Conservation (phyloP, 2,329 filamentous ascomycete species). For the Lecanicillium sp. region DNA sequence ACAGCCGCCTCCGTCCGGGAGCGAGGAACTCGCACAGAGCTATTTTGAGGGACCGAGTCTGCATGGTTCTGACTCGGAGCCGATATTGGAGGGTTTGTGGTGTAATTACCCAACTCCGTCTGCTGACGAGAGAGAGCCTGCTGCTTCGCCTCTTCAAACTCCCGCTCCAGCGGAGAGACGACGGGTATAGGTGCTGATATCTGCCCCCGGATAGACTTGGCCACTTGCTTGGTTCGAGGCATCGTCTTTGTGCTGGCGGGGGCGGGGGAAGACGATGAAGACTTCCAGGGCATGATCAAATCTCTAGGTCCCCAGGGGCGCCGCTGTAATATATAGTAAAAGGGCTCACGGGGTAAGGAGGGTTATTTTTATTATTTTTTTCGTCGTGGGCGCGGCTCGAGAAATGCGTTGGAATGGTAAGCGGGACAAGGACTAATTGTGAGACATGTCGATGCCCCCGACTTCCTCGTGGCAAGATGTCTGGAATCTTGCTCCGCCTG, state of each 20-base stretch:
- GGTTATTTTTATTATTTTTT: neutral
- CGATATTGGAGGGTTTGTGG: too few relatives aligned
- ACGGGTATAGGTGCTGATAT: constrained; percentile 59
- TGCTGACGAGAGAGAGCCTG: neutral
- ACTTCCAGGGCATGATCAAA: constrained; percentile 11
- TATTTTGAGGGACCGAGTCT: too few relatives aligned
- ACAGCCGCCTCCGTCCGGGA: too few relatives aligned
- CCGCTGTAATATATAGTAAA: neutral
- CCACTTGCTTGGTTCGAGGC: neutral
- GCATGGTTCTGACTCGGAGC: too few relatives aligned
- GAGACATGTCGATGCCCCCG: constrained; percentile 8
- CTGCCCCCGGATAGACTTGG: constrained; percentile 48
- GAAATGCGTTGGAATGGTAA: constrained; percentile 6
- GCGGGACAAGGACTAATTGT: neutral
- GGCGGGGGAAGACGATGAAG: neutral
- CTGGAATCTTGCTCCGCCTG: constrained; percentile 5
- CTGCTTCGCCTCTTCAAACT: constrained; percentile 40
- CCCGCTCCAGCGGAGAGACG: constrained; percentile 41
- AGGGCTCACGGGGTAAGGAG: neutral
- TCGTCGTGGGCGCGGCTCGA: neutral
- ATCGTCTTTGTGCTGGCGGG: constrained; percentile 1
- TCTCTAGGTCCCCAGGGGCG: neutral
- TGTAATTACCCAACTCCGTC: neutral
- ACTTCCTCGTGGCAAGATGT: constrained; percentile 4
- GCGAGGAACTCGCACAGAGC: too few relatives aligned